A percentile compares a stretch with the other conserved stretches of the same genome.
Evolutionary conservation across 164 flowering plant species (phyloP).

Genomic region (Malania oleifera): DNA sequence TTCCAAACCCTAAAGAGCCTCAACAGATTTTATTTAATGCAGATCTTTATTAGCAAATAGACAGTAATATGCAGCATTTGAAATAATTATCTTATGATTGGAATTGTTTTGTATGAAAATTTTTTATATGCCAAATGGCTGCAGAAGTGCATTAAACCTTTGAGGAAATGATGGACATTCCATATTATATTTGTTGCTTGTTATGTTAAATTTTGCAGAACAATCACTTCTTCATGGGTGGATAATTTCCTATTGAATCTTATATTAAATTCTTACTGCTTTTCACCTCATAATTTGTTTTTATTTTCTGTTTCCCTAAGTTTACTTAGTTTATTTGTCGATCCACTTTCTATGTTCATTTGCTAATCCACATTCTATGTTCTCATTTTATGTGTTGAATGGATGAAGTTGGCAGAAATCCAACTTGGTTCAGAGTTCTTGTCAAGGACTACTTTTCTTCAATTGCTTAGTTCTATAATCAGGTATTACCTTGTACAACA

Average conservation of each 20-base stretch:
- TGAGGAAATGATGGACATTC: background rate
- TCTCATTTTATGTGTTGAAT: constrained; percentile 1
- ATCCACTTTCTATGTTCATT: background rate
- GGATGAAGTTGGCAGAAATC: constrained; percentile 62
- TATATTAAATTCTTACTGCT: background rate
- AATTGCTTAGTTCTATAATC: constrained; percentile 57
- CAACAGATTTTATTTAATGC: too few species aligned
- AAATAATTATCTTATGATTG: too few species aligned
- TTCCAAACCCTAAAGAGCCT: too few species aligned
- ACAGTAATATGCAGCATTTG: too few species aligned
- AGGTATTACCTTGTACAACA: constrained; percentile 37
- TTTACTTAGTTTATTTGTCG: background rate
- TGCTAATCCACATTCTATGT: background rate
- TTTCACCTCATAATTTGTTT: background rate
- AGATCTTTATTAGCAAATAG: too few species aligned
- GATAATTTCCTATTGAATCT: background rate
- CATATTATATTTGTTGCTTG: background rate
- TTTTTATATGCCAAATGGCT: too few species aligned
- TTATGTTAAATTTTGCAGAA: background rate
- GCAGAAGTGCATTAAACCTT: too few species aligned
- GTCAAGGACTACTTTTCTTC: constrained; percentile 54
- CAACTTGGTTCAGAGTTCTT: constrained; percentile 62
- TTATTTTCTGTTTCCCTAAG: background rate
- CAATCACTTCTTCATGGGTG: background rate
- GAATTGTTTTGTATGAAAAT: too few species aligned